phyloP scores from a whole-genome alignment of 2,329 filamentous ascomycete species.

The Hawksworthiomyces lignivorus region DNA sequence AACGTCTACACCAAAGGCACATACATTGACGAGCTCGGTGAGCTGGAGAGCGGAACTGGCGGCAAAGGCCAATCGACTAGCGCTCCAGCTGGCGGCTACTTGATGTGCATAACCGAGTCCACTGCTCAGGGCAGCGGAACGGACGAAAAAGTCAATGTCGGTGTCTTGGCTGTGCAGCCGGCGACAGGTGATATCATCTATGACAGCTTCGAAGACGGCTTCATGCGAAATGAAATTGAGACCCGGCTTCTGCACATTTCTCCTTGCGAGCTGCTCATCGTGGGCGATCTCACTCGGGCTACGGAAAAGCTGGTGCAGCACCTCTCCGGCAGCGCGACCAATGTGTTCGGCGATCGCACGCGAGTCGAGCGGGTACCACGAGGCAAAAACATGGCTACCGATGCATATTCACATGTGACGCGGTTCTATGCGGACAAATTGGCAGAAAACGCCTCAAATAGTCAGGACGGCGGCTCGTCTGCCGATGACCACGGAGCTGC shows the following conservation, averaged over 20 bases:
- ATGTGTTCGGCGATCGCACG: constrained; percentile 85
- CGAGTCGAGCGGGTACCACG: constrained; percentile 74
- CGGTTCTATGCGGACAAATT: constrained; percentile 80
- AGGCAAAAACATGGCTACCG: constrained; percentile 71
- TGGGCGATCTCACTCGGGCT: constrained; percentile 81
- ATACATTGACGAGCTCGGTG: constrained; percentile 89
- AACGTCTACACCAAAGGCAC: constrained; percentile 98
- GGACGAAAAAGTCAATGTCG: constrained; percentile 88
- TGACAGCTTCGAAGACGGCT: constrained; percentile 92
- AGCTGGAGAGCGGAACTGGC: constrained; percentile 48
- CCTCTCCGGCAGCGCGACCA: constrained; percentile 79
- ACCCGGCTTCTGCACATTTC: constrained; percentile 92
- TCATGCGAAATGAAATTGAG: constrained; percentile 95
- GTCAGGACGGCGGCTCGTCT: constrained; percentile 22
- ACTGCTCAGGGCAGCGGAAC: constrained; percentile 66
- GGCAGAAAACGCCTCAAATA: neutral
- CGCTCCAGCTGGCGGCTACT: constrained; percentile 66
- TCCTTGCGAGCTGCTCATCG: constrained; percentile 88
- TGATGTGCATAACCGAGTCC: constrained; percentile 85
- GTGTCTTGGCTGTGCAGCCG: constrained; percentile 88
- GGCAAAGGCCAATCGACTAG: constrained; percentile 19
- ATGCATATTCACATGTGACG: constrained; percentile 82
- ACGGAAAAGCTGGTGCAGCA: constrained; percentile 90
- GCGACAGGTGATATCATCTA: constrained; percentile 94
- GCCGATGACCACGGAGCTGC: constrained; percentile 49